Conservation (phyloP, 2,329 filamentous ascomycete species). For the Penicillium sp. region DNA sequence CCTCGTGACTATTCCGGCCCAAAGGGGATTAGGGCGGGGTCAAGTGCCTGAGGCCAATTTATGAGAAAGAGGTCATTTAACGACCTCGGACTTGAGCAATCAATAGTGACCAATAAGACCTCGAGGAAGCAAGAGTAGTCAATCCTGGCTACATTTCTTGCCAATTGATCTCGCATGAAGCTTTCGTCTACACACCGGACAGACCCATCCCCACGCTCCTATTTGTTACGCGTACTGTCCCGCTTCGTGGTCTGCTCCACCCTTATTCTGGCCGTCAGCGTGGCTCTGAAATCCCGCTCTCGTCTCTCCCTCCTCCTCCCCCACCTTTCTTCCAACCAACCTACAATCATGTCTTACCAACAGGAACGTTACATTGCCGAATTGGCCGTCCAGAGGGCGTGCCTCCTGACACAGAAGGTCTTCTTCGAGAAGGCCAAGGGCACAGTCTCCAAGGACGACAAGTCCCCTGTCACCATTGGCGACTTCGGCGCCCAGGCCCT, state of each 20-base stretch:
- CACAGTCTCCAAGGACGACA: constrained; percentile 90
- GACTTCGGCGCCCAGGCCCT: constrained; percentile 97
- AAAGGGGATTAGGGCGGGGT: constrained; percentile 20
- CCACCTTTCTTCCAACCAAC: constrained; percentile 23
- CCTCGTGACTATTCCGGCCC: constrained; percentile 11
- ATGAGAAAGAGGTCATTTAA: neutral
- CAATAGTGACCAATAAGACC: neutral
- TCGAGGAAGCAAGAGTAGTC: neutral
- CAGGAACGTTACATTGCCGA: constrained; percentile 80
- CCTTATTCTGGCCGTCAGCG: constrained; percentile 43
- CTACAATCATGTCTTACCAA: constrained; percentile 55
- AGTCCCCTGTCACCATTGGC: constrained; percentile 93
- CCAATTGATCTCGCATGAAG: constrained; percentile 16
- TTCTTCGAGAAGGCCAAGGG: constrained; percentile 90
- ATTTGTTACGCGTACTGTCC: constrained; percentile 26
- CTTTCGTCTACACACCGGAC: constrained; percentile 15
- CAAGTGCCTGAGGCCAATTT: neutral
- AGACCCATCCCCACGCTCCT: constrained; percentile 15
- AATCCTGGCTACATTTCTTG: neutral
- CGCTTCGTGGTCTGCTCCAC: constrained; percentile 34
- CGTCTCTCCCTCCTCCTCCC: constrained; percentile 41
- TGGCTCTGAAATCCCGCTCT: constrained; percentile 37
- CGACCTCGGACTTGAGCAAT: neutral
- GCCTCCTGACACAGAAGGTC: constrained; percentile 71
- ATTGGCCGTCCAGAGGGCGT: constrained; percentile 81